phyloP scores from a whole-genome alignment of 352 stramenopile species.

The Globisporangium rhizosaccharum region DNA sequence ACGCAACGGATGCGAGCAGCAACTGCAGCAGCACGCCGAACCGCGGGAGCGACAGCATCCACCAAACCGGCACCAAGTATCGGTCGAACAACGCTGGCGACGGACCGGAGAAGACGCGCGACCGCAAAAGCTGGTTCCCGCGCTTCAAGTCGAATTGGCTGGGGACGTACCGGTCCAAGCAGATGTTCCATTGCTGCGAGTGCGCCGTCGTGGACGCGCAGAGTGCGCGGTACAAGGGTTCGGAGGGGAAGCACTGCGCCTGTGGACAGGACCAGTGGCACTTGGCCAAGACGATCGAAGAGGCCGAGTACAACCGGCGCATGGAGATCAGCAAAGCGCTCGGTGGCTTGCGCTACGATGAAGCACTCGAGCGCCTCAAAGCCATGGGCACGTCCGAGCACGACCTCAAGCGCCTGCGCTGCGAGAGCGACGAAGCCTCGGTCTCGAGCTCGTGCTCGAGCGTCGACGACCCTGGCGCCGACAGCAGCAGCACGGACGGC shows the following conservation, averaged over 20 bases:
- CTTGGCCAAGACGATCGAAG: constrained; percentile 74
- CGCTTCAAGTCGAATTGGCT: constrained; percentile 87
- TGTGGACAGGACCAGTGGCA: constrained; percentile 83
- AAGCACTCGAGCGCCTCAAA: constrained; percentile 58
- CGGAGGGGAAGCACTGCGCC: constrained; percentile 75
- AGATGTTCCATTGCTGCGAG: constrained; percentile 84
- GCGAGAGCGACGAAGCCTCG: constrained; percentile 26
- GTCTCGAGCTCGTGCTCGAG: constrained; percentile 21
- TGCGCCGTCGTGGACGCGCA: constrained; percentile 50
- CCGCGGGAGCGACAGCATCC: constrained; percentile 25
- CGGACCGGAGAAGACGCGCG: constrained; percentile 80
- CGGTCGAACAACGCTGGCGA: constrained; percentile 74
- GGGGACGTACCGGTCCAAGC: constrained; percentile 82
- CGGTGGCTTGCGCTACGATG: constrained; percentile 78
- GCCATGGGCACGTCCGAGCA: constrained; percentile 53
- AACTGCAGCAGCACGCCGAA: background rate
- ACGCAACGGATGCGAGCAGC: background rate
- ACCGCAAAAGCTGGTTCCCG: constrained; percentile 84
- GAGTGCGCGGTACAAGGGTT: constrained; percentile 61
- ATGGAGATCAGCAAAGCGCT: constrained; percentile 83
- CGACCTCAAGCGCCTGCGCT: constrained; percentile 46
- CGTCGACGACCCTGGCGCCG: constrained; percentile 5
- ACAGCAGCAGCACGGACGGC: background rate
- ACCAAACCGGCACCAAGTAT: constrained; percentile 57
- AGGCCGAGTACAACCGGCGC: constrained; percentile 77